These are phyloP conservation scores for Cladorrhinum sp. DNA, from an alignment of 2,329 filamentous ascomycete genomes.

Conservation along the genomic window DNA sequence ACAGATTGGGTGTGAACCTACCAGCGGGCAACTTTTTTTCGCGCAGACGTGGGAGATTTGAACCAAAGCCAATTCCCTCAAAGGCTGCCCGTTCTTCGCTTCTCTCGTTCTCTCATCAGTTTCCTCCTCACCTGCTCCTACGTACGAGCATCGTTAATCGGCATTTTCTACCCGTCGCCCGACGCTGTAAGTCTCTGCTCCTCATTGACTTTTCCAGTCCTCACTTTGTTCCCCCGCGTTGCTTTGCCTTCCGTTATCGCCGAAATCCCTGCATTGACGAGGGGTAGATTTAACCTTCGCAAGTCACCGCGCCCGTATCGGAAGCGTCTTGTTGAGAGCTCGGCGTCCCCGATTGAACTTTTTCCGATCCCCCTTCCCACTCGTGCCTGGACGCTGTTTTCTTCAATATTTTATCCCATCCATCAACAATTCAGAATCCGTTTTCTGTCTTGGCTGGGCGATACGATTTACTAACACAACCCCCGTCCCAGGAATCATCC, in stretches of 20 bases:
- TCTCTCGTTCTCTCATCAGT: conserved; percentile 1
- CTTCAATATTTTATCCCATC: not conserved
- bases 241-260: conserved; percentile 13
- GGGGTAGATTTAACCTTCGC: not conserved
- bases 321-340: not conserved
- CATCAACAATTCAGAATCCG: not conserved
- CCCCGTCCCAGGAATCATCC: conserved; percentile 1
- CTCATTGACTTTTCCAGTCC: not conserved
- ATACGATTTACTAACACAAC: not conserved
- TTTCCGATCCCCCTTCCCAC: not conserved
- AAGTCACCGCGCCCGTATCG: not conserved
- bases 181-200: conserved; percentile 14
- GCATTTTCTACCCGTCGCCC: not conserved
- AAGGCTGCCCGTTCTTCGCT: conserved; percentile 2
- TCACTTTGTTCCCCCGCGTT: not conserved
- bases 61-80: conserved; percentile 18
- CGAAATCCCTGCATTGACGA: conserved; percentile 3
- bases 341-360: not conserved
- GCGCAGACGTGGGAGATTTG: conserved; percentile 11
- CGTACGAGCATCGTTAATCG: not conserved
- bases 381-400: too few relatives aligned
- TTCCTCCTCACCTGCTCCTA: conserved; percentile 1
- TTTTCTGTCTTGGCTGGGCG: not conserved
- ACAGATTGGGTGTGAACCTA: conserved; percentile 20
- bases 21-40: conserved; percentile 12